Conservation (phyloP, 768 basidiomycete species). For the Sutorius australiensis region DNA sequence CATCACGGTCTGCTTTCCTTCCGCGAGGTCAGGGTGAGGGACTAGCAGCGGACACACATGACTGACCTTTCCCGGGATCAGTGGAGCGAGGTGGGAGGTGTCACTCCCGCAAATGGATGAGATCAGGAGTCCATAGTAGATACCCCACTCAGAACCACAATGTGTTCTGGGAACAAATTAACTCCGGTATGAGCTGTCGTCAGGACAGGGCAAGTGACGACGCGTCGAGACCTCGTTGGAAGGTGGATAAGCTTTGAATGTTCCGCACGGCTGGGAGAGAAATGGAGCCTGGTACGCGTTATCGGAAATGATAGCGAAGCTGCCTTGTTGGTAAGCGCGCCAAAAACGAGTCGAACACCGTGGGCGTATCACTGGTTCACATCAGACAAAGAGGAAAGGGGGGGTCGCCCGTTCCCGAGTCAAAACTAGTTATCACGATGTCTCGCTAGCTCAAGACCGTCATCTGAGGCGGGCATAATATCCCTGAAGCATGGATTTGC, state of each 20-base stretch:
- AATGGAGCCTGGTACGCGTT: background rate
- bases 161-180: background rate
- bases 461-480: background rate
- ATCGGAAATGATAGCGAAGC: background rate
- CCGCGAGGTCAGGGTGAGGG: background rate
- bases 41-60: background rate
- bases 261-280: conserved; percentile 1
- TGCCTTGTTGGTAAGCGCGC: background rate
- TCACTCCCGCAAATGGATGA: background rate
- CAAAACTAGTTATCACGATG: too few relatives aligned
- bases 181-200: background rate
- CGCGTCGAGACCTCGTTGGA: background rate
- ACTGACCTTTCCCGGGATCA: background rate
- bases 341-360: background rate
- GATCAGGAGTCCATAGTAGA: background rate
- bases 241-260: conserved; percentile 10
- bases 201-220: background rate
- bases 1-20: background rate
- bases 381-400: background rate
- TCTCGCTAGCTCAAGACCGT: background rate
- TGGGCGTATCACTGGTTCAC: background rate
- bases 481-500: background rate
- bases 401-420: background rate
- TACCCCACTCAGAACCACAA: background rate
- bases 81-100: background rate